Evolutionary conservation across 768 basidiomycete genomes (phyloP), one percentile per base, ranked within the genome.

Genomic region (Termitomyces sp.): DNA sequence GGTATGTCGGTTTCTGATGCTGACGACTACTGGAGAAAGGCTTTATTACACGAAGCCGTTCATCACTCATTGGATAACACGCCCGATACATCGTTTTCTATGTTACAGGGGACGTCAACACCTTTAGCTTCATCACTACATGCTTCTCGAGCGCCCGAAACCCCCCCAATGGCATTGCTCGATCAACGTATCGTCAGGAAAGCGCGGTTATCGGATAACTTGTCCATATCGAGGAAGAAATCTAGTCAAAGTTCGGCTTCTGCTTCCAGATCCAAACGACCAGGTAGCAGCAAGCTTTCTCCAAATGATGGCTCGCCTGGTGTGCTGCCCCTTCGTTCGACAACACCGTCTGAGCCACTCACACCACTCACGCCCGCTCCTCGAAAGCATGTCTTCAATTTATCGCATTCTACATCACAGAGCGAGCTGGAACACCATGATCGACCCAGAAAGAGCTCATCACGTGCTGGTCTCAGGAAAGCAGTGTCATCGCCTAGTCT

Each of bases 11-110:
- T 79, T 10, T 69, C 66, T 46, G 81, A 81, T 64, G 70, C 78
- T 19, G 84, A 86, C 40, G 82, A 85, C 48, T 75, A 79, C 24
- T 93, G 91, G 92, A 76, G 90, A 57, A 88, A 81, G 66, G 84
- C 84, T 0, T 68, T 93, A 22, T 74, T 93, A 52, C 82, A 82
- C 21, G 81, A 90, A 67, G 91, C 89, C 35, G 89, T 93, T 19
- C 83, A 85, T 51, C 85, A 85, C 67, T 90, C 89, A 3, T 71
- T 90, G 37, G 83, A 80, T 57, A 60, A 52, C 24, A 80, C 77
- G 0, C 74, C 78, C 0, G 77, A 74, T 42, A 58, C 65, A 8
- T 76, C 77, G 21, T 79, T 77, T 60, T 77, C 80, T 2, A 74
- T 73, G 46, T 62, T 64, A 30, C 45, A 72, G 17, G 70, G 68